phyloP scores from a whole-genome alignment of 352 stramenopile genomes.

The Plasmopara muralis region DNA sequence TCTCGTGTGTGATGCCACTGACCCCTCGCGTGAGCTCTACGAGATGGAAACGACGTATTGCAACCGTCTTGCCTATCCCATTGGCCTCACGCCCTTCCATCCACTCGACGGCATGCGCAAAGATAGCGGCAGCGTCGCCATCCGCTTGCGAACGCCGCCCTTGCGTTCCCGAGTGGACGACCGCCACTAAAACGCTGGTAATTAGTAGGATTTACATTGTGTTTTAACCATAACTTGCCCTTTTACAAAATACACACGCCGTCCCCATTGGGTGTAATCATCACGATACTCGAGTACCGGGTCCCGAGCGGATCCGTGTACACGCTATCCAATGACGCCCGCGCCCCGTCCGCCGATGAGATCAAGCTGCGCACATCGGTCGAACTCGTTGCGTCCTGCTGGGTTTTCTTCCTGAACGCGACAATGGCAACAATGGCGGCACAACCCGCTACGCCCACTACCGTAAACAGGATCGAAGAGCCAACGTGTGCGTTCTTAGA shows the following conservation, averaged over 20 bases:
- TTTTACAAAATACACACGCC: constrained; percentile 66
- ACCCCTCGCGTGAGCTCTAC: constrained; percentile 55
- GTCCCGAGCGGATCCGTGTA: constrained; percentile 72
- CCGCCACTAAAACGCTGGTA: too few species aligned
- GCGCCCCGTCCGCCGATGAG: constrained; percentile 31
- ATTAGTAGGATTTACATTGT: not conserved
- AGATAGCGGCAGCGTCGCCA: constrained; percentile 35
- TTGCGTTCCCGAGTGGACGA: too few species aligned
- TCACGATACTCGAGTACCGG: constrained; percentile 82
- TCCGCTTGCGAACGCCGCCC: constrained; percentile 22
- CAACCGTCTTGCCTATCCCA: constrained; percentile 53
- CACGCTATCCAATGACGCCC: constrained; percentile 48
- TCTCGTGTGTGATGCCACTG: constrained; percentile 55
- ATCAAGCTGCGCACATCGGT: constrained; percentile 29
- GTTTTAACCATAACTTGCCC: not conserved
- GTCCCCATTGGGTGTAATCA: constrained; percentile 78
- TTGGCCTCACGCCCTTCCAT: constrained; percentile 52
- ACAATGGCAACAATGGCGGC: constrained; percentile 45
- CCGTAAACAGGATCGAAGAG: constrained; percentile 11
- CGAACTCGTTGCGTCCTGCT: constrained; percentile 14
- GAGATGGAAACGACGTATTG: constrained; percentile 50
- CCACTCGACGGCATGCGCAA: constrained; percentile 39
- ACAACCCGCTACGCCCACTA: constrained; percentile 26
- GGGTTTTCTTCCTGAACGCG: constrained; percentile 44
- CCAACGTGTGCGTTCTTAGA: constrained; percentile 12